These are phyloP conservation scores for Posidonia australis DNA, from an alignment of 106 monocot genomes.

Conservation along the genomic window DNA sequence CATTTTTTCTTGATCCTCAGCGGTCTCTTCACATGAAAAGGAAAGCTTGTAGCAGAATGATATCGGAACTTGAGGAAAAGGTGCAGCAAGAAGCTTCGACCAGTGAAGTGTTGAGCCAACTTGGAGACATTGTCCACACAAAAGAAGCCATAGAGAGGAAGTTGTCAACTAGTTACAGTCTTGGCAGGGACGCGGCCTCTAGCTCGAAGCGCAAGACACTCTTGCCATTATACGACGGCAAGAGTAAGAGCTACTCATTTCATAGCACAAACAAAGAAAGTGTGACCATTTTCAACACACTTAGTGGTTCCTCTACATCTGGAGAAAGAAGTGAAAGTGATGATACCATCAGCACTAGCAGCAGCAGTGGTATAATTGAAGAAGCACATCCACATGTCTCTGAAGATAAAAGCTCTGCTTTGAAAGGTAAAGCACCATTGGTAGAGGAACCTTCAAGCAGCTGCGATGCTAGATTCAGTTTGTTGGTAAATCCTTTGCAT, in stretches of 20 bases:
- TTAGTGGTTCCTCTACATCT: conserved; percentile 35
- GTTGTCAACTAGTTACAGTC: conserved; percentile 56
- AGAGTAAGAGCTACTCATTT: conserved; percentile 58
- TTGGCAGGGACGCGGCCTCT: conserved; percentile 40
- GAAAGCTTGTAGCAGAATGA: conserved; percentile 42
- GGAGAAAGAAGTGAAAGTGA: not conserved
- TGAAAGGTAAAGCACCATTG: conserved; percentile 11
- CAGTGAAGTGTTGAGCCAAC: conserved; percentile 36
- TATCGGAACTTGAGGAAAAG: conserved; percentile 48
- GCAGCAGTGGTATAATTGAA: conserved; percentile 1
- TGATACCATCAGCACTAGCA: conserved; percentile 10
- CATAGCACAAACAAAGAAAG: conserved; percentile 36
- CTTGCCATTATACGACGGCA: conserved; percentile 46
- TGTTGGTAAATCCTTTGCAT: conserved; percentile 1
- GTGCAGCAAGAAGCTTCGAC: conserved; percentile 23
- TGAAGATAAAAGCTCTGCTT: conserved; percentile 6
- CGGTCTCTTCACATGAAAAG: conserved; percentile 46
- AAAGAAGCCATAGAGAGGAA: conserved; percentile 67
- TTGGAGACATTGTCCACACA: conserved; percentile 45
- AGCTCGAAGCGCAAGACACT: conserved; percentile 10
- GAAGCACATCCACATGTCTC: not conserved
- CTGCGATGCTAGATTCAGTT: not conserved
- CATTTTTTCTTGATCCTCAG: conserved; percentile 19
- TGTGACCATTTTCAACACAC: conserved; percentile 50
- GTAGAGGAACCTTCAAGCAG: conserved; percentile 5